Conservation (phyloP, 2,329 filamentous ascomycete species). For the Stemphylium beticola region DNA sequence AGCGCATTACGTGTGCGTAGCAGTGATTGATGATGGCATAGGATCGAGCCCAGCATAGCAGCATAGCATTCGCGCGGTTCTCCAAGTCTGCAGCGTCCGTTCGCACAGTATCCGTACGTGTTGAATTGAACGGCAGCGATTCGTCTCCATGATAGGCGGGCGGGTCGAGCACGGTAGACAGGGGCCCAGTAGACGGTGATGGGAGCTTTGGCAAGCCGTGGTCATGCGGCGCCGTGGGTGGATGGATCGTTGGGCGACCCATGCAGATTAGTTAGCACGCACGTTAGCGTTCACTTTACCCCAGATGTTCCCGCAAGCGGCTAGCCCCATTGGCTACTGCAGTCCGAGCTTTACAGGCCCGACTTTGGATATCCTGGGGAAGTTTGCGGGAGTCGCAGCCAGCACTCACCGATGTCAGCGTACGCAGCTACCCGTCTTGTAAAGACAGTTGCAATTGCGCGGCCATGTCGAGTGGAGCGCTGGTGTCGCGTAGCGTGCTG, state of each 20-base stretch:
- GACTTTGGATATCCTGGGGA: constrained; percentile 16
- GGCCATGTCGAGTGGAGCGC: constrained; percentile 3
- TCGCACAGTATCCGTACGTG: neutral
- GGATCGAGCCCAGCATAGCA: no score
- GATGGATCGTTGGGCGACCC: constrained; percentile 16
- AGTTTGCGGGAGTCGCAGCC: constrained; percentile 6
- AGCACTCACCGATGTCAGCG: constrained; percentile 10
- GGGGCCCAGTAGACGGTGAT: constrained; percentile 2
- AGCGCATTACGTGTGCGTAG: no score
- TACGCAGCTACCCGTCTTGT: neutral
- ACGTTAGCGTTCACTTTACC: constrained; percentile 15
- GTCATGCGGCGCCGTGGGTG: constrained; percentile 20
- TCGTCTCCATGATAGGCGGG: constrained; percentile 6
- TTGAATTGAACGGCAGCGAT: neutral
- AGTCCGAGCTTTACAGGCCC: constrained; percentile 17
- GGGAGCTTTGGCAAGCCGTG: constrained; percentile 11
- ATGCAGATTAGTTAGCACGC: constrained; percentile 21
- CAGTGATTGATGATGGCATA: no score
- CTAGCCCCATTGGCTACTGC: constrained; percentile 21
- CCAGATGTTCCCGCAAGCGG: constrained; percentile 13
- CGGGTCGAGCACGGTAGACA: neutral
- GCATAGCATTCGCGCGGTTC: no score
- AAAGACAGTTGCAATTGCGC: neutral
- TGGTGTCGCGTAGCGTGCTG: constrained; percentile 23
- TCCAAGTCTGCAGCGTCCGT: neutral